Base-by-base conservation (phyloP, 83 land plant genomes). In the Larix sibirica region DNA sequence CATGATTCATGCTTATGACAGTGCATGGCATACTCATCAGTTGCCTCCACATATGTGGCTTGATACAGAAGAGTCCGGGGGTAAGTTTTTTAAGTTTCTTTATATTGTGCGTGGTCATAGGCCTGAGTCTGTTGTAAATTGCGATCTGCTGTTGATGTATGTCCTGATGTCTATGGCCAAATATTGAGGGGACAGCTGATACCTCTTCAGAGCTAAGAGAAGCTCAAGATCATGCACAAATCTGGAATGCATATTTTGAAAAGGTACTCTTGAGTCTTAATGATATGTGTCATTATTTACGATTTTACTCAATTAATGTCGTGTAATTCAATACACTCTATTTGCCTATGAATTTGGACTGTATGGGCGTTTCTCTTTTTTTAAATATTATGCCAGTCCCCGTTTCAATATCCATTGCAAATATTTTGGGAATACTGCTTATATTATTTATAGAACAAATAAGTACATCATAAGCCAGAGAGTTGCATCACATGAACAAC, bases 211-310 rank as follows among this genome's bases (percentile, higher is more conserved):
- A 95, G 28, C 77, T 90, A 85, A 81, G 96, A 79, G 97, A 96
- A 81, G 99, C 96, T 64, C 92, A 91, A 44, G 95, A 95, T 79
- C 91, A 93, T 90, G 94, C 96, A 60, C 91, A 93, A 38, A 81
- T 96, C 36, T 90, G 96, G 2, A 95, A 94, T 88, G 89, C 90
- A 20, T 96, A 87, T 67, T 91, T 95, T 82, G 97, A 96, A 71
- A 97, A 96, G 99, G 99, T 95, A 82, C 6, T 62, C 83, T 54
- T 12, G 14, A 66, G 14, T 65, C 14, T 28, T 63, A 4, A 33
- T 56, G 6, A 28, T 79, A 8, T 17, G 6, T 59, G 58, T 33
- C 12, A 36, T 54, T 56, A 4, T 28, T 79, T 6, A 20, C 4
- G 7, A 21, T 26, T 79, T 79, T 26, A 58, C 58, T 16, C 0